Base-by-base conservation (phyloP, 202 grass and related monocot genomes). In the Setaria italica region DNA sequence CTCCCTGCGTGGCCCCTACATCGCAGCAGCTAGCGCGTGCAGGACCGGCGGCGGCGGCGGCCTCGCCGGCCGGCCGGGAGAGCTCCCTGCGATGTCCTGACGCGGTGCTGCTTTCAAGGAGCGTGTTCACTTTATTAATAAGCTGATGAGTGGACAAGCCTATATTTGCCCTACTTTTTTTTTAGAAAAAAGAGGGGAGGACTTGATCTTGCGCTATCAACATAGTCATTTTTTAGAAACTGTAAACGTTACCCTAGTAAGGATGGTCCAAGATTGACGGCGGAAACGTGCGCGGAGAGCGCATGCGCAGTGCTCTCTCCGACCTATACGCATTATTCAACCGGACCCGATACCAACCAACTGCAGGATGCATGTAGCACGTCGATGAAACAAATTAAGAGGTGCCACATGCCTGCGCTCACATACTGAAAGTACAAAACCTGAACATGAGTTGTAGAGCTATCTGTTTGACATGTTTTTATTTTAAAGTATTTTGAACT, bases 11-110 rank as follows among this genome's bases (percentile, higher is more conserved):
- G 67, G 80, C 80, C 80, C 67, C 79, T 82, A 82, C 79, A 62
- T 46, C 58, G n/a, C 32, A 33, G 57, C 39, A 30, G 51, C 51
- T 41, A 41, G 39, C 39, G 39, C 3, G 16, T 32, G 57, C 78
- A 42, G 58, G 71, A 13, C 69, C 77, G 57, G 82, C 77, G 82
- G 63, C 83, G 83, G 65, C 88, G 88, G 78, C 83, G 83, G 88
- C 46, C 67, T 86, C 78, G 88, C 88, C 78, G 88, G 87, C 69
- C 74, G 81, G 62, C 62, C 33, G 35, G 19, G 39, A 2, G 39
- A 25, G 3, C 39, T 5, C 39, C 39, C 13, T 10, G 72, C 56
- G 29, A 33, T 11, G 11, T 75, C 59, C 77, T 53, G 54, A 63
- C 19, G 53, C 11, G 68, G 54, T 67, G 87, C 67, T 88, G 2